Conservation (phyloP, 805 yeast genomes). For the Candida loeiensis region DNA sequence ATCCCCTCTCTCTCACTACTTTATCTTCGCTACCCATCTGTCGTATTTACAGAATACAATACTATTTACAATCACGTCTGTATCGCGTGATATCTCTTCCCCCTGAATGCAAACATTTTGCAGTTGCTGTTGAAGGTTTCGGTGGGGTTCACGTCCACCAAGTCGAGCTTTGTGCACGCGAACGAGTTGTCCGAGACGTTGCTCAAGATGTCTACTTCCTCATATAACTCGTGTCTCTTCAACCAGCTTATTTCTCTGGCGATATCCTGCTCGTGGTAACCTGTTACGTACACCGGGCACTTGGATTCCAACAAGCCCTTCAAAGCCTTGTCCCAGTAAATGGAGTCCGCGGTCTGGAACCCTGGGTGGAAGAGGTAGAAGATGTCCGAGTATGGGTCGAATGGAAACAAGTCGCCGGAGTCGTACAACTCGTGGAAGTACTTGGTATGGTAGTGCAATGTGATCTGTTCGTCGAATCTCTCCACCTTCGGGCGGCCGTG, state of each 20-base stretch:
- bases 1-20: neutral
- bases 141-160: slow-evolving; percentile 87
- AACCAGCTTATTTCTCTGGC: slow-evolving; percentile 71
- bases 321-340: slow-evolving; percentile 79
- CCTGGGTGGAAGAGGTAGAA: slow-evolving; percentile 97
- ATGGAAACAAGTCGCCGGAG: slow-evolving; percentile 93
- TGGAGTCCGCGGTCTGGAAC: slow-evolving; percentile 75
- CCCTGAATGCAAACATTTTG: slow-evolving; percentile 86
- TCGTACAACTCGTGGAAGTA: slow-evolving; percentile 90
- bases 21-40: neutral
- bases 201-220: slow-evolving; percentile 79
- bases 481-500: slow-evolving; percentile 62
- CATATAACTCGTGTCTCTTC: slow-evolving; percentile 50
- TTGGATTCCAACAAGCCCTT: slow-evolving; percentile 89
- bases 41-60: slow-evolving; percentile 6
- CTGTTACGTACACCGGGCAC: slow-evolving; percentile 88
- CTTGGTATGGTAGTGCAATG: slow-evolving; percentile 80
- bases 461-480: slow-evolving; percentile 69
- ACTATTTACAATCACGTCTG: slow-evolving; percentile 17
- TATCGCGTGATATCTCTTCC: slow-evolving; percentile 93
- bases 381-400: slow-evolving; percentile 92
- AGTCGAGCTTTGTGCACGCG: slow-evolving; percentile 89
- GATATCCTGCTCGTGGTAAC: slow-evolving; percentile 75
- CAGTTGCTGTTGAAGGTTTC: slow-evolving; percentile 92
- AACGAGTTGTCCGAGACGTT: slow-evolving; percentile 69